Evolutionary conservation across 176 grass and related monocot species (phyloP).

Genomic region (Neostapfia colusana): DNA sequence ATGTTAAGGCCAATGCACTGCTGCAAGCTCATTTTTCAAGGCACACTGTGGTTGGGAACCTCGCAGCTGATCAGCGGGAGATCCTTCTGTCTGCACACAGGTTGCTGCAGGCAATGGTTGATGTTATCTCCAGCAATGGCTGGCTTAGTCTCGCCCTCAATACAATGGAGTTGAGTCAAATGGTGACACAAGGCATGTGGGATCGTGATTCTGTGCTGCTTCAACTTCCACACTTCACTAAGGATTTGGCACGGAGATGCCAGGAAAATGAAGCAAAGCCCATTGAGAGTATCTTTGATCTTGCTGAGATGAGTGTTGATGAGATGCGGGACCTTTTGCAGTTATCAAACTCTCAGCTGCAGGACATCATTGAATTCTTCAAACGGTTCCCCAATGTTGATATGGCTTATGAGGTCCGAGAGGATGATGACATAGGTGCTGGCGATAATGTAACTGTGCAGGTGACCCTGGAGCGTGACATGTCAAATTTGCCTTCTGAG

Average conservation of each 20-base stretch:
- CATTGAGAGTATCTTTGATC: constrained; percentile 87
- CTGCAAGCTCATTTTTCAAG: constrained; percentile 94
- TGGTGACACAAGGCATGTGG: constrained; percentile 98
- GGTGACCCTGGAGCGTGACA: constrained; percentile 83
- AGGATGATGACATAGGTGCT: constrained; percentile 61
- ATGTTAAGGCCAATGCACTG: constrained; percentile 87
- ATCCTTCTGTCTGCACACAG: constrained; percentile 85
- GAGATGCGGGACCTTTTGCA: constrained; percentile 72
- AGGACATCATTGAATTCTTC: constrained; percentile 71
- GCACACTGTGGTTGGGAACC: constrained; percentile 71
- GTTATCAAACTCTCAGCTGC: constrained; percentile 72
- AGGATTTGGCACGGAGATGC: constrained; percentile 74
- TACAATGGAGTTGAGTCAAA: constrained; percentile 91
- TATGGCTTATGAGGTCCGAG: constrained; percentile 79
- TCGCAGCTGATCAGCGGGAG: constrained; percentile 81
- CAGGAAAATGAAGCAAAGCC: constrained; percentile 69
- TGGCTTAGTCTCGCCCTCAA: constrained; percentile 87
- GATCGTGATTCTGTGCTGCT: constrained; percentile 81
- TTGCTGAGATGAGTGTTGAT: constrained; percentile 73
- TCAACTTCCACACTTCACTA: constrained; percentile 81
- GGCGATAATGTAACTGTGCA: constrained; percentile 70
- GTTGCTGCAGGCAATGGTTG: constrained; percentile 95
- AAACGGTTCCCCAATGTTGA: constrained; percentile 92
- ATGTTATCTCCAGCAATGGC: constrained; percentile 94
- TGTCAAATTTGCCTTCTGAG: constrained; percentile 52